Evolutionary conservation across 2,329 filamentous ascomycete genomes (phyloP).

Genomic region (Neopestalotiopsis sp.): DNA sequence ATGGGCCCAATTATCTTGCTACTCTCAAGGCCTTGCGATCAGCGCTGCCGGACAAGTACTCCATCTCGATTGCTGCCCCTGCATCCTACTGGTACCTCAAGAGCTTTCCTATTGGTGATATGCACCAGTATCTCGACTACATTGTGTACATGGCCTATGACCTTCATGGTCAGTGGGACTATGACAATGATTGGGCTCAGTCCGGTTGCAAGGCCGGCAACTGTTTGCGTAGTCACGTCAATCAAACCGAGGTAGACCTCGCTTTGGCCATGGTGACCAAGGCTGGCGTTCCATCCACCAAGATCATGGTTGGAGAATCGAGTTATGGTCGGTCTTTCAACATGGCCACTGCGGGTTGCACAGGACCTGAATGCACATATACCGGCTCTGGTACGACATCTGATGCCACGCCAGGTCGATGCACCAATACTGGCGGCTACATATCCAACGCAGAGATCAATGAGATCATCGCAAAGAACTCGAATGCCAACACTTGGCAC

Average conservation of each 20-base stretch:
- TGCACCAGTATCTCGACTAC: slow-evolving; percentile 32
- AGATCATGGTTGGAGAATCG: slow-evolving; percentile 36
- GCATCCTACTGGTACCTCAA: slow-evolving; percentile 46
- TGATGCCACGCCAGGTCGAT: too few species aligned
- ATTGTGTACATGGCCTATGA: slow-evolving; percentile 43
- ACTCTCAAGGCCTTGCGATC: too few species aligned
- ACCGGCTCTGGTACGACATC: too few species aligned
- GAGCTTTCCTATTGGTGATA: slow-evolving; percentile 35
- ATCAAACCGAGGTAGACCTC: slow-evolving; percentile 41
- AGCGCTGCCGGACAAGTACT: not conserved
- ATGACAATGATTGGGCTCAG: slow-evolving; percentile 1
- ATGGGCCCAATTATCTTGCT: too few species aligned
- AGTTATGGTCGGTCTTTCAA: slow-evolving; percentile 39
- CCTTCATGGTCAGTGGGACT: slow-evolving; percentile 37
- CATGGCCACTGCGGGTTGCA: slow-evolving; percentile 36
- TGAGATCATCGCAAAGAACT: too few species aligned
- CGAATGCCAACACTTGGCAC: too few species aligned
- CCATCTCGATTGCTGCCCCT: slow-evolving; percentile 41
- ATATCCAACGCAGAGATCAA: too few species aligned
- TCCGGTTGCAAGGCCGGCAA: slow-evolving; percentile 23
- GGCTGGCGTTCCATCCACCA: slow-evolving; percentile 34
- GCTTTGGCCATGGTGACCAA: slow-evolving; percentile 43
- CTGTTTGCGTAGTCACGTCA: slow-evolving; percentile 43
- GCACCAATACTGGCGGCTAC: too few species aligned
- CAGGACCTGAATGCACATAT: too few species aligned